phyloP scores from a whole-genome alignment of 345 rosid species.

The Diplotaxis tenuifolia region DNA sequence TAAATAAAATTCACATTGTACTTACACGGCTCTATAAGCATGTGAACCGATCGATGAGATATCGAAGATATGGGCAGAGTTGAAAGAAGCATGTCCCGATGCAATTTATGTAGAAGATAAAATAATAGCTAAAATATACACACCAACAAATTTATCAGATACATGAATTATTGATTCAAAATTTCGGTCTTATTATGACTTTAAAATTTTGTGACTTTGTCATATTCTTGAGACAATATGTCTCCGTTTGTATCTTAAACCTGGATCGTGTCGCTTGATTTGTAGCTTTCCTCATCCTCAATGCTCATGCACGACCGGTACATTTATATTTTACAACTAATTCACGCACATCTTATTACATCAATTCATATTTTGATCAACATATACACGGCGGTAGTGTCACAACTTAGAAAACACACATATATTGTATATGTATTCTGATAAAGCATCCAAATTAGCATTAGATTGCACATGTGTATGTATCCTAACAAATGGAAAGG shows the following conservation, averaged over 20 bases:
- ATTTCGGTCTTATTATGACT: not conserved
- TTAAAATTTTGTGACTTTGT: slow-evolving; percentile 15
- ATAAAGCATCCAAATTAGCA: not conserved
- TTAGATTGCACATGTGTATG: not conserved
- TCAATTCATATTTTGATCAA: not conserved
- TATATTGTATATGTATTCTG: not conserved
- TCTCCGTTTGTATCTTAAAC: slow-evolving; percentile 26
- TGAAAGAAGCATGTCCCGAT: not conserved
- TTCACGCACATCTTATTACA: slow-evolving; percentile 14
- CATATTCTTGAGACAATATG: slow-evolving; percentile 28
- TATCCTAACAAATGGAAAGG: not conserved
- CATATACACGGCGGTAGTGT: not conserved
- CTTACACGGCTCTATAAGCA: not conserved
- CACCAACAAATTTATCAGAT: slow-evolving; percentile 8
- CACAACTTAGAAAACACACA: not conserved
- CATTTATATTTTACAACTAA: slow-evolving; percentile 7
- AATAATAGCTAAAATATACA: slow-evolving; percentile 13
- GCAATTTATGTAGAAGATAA: not conserved
- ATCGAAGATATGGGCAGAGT: not conserved
- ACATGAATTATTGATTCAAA: slow-evolving; percentile 17
- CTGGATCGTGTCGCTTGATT: slow-evolving; percentile 37
- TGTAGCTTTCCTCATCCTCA: slow-evolving; percentile 38
- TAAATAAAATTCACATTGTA: slow-evolving; percentile 7
- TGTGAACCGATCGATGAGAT: not conserved
- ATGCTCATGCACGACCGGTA: slow-evolving; percentile 33